Evolutionary conservation across 2,329 filamentous ascomycete species (phyloP).

Genomic region (Malbranchea zuffiana): DNA sequence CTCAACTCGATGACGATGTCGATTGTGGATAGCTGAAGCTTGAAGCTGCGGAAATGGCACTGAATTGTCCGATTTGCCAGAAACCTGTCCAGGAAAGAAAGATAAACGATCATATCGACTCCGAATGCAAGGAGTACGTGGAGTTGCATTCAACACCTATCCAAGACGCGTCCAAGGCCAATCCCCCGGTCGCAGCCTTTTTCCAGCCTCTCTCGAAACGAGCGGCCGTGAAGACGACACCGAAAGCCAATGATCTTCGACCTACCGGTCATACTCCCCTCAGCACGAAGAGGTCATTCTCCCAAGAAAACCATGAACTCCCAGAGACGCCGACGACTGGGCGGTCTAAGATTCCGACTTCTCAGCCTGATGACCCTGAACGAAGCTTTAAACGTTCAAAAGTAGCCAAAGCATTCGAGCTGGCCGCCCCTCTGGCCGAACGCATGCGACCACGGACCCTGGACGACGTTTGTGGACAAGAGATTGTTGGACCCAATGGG

Average conservation of each 20-base stretch:
- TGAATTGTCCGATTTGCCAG: slow-evolving; percentile 68
- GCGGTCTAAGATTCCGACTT: neutral
- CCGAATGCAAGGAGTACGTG: slow-evolving; percentile 59
- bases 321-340: neutral
- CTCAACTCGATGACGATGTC: too few species aligned
- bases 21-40: too few species aligned
- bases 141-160: slow-evolving; percentile 40
- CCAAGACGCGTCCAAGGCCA: slow-evolving; percentile 29
- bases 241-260: slow-evolving; percentile 1
- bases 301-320: neutral
- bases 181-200: slow-evolving; percentile 35
- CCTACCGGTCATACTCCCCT: neutral
- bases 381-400: slow-evolving; percentile 52
- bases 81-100: slow-evolving; percentile 57
- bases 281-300: slow-evolving; percentile 2
- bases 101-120: slow-evolving; percentile 90
- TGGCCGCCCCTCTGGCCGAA: slow-evolving; percentile 76
- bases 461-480: slow-evolving; percentile 82
- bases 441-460: slow-evolving; percentile 79
- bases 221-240: slow-evolving; percentile 2
- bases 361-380: neutral
- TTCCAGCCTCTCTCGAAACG: slow-evolving; percentile 12
- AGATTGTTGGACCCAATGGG: slow-evolving; percentile 75
- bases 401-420: slow-evolving; percentile 46
- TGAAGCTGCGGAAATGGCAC: slow-evolving; percentile 31